Evolutionary conservation across 768 basidiomycete species (phyloP), one percentile per base, ranked within the genome.

Genomic region (Serendipita sp.): DNA sequence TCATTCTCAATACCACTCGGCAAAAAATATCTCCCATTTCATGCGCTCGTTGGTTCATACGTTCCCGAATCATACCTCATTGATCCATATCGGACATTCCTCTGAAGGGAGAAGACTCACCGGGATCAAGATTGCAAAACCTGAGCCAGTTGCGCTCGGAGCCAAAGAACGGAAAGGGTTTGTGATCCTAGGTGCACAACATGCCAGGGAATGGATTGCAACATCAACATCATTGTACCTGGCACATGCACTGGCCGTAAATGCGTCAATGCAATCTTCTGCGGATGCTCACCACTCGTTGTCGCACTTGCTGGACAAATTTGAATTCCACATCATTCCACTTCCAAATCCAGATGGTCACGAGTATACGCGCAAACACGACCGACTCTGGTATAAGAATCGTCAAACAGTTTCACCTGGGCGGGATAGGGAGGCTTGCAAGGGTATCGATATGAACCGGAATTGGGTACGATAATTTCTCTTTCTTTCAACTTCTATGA

Each of bases 171-270:
- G 64, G 67, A 72, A 65, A 65, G 85, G 83, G 10, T 81, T 91
- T 67, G 81, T 90, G 10, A 76, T 92, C 44, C 75, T 82, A 2
- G 86, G 86, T 15, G 85, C 86, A 0, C 86, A 86, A 70, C 88
- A 91, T 71, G 86, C 85, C 16, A 76, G 88, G 51, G 88, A 88
- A 86, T 93, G 91, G 91, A 80, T 93, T 63, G 85, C 89, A 2
- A 84, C 87, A 0, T 79, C 89, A 0, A 81, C 89, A 0, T 77
- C 86, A 0, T 75, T 88, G 10, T 91, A 91, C 71, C 71, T 89
- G 45, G 79, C 85, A 0, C 89, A 93, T 69, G 80, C 84, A 0
- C 78, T 93, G 3, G 76, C 86, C 3, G 73, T 81, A 3, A 73
- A 83, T 64, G 63, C 75, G 0, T 74, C 78, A 0, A 80, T 84